These are phyloP conservation scores for Quercus mongolica DNA, from an alignment of 306 rosid genomes.

Conservation along the genomic window DNA sequence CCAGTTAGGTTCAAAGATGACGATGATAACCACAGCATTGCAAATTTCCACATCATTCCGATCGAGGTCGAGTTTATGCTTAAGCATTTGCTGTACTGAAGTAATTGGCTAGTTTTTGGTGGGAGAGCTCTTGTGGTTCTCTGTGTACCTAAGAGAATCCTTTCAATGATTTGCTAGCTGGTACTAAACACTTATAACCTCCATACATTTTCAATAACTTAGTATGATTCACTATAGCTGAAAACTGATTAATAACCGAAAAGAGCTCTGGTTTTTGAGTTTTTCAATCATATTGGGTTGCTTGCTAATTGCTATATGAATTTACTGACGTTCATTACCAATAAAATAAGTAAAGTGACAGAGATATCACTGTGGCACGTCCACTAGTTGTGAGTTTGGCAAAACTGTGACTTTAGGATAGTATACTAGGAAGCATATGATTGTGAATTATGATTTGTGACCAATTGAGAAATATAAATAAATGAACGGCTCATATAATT, in stretches of 20 bases:
- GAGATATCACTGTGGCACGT: conserved; percentile 19
- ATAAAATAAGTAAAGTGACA: not conserved
- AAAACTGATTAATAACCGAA: not conserved
- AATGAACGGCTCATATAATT: not conserved
- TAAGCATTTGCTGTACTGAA: conserved; percentile 28
- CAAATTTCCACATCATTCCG: conserved; percentile 22
- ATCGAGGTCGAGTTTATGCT: conserved; percentile 19
- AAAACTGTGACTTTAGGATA: not conserved
- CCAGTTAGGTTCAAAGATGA: conserved; percentile 38
- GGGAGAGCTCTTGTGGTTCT: conserved; percentile 21
- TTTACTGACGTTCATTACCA: conserved; percentile 13
- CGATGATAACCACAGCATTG: conserved; percentile 25
- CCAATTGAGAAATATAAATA: not conserved
- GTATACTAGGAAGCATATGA: conserved; percentile 3
- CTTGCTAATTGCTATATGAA: not conserved
- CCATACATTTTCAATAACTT: not conserved
- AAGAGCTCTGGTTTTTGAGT: not conserved
- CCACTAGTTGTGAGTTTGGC: conserved; percentile 18
- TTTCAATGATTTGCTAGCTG: conserved; percentile 9
- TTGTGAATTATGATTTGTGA: not conserved
- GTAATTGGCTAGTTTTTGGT: conserved; percentile 29
- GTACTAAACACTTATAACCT: not conserved
- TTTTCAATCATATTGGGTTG: conserved; percentile 2
- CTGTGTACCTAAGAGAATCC: conserved; percentile 10
- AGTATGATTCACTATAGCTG: conserved; percentile 10